A percentile compares a stretch with the other conserved stretches of the same genome.
Evolutionary conservation across 768 basidiomycete genomes (phyloP).

Genomic region (Amylocystis lapponica): DNA sequence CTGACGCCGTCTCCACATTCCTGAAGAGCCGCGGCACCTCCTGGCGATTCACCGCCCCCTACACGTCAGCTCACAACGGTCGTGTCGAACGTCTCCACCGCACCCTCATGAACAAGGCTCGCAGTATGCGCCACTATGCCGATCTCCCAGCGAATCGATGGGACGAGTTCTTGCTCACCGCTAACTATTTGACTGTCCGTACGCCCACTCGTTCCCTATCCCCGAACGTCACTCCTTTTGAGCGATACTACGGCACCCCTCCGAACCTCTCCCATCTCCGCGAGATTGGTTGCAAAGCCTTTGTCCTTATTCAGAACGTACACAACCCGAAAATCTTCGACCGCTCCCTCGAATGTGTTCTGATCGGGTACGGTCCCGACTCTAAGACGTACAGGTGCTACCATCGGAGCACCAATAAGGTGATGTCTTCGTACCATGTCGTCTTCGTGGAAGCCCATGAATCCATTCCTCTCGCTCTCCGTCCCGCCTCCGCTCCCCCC

Average conservation of each 20-base stretch:
- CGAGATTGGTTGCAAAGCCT: constrained; percentile 20
- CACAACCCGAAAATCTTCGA: constrained; percentile 18
- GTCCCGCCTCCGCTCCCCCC: constrained; percentile 3
- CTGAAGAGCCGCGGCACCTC: background rate
- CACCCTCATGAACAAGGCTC: constrained; percentile 21
- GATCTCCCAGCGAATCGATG: background rate
- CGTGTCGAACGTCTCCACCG: constrained; percentile 31
- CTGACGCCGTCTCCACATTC: background rate
- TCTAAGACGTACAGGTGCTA: constrained; percentile 22
- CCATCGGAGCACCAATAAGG: constrained; percentile 6
- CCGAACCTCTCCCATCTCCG: constrained; percentile 18
- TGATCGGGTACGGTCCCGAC: constrained; percentile 18
- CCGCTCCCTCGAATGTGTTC: constrained; percentile 14
- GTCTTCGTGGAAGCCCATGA: constrained; percentile 19
- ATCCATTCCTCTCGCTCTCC: background rate
- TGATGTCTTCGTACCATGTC: constrained; percentile 15
- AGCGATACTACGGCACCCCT: constrained; percentile 10
- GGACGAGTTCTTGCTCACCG: constrained; percentile 5
- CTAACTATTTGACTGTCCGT: constrained; percentile 5
- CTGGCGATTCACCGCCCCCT: constrained; percentile 21
- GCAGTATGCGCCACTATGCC: constrained; percentile 4
- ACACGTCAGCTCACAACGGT: constrained; percentile 36
- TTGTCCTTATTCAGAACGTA: constrained; percentile 12
- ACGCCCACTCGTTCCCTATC: constrained; percentile 1
- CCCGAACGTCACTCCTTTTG: constrained; percentile 1